A percentile compares a stretch with the other conserved stretches of the same genome.
phyloP scores from a whole-genome alignment of 495 filamentous ascomycete species.

The Penicillium maclennaniae region DNA sequence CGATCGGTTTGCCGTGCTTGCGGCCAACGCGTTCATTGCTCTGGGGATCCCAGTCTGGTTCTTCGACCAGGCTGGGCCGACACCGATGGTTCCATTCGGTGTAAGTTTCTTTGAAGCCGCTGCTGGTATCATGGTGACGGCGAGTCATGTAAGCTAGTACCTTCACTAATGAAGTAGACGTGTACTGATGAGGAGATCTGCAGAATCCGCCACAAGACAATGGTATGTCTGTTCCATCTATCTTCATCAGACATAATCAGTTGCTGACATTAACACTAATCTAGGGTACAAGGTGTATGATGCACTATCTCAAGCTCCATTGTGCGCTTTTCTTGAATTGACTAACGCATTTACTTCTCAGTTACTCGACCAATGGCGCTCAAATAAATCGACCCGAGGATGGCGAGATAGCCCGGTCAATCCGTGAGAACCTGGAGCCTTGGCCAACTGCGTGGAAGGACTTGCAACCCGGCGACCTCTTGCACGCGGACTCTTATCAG shows the following conservation, averaged over 20 bases:
- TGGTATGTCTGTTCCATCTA: slow-evolving; percentile 26
- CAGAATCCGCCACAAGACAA: slow-evolving; percentile 68
- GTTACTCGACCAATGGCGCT: slow-evolving; percentile 64
- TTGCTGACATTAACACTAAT: slow-evolving; percentile 11
- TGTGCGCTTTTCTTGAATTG: not conserved
- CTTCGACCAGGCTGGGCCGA: slow-evolving; percentile 54
- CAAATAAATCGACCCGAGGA: slow-evolving; percentile 69
- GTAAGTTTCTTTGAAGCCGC: slow-evolving; percentile 53
- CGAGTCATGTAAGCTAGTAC: slow-evolving; percentile 50
- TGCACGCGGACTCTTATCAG: slow-evolving; percentile 41
- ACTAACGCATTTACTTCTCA: slow-evolving; percentile 7
- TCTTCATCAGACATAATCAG: not conserved
- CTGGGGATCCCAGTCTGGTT: slow-evolving; percentile 60
- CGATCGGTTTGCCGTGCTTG: slow-evolving; percentile 58
- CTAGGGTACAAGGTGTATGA: slow-evolving; percentile 63
- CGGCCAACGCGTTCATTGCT: slow-evolving; percentile 60
- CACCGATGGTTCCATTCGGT: slow-evolving; percentile 67
- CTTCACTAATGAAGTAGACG: not conserved
- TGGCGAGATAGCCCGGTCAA: slow-evolving; percentile 55
- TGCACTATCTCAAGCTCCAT: slow-evolving; percentile 5
- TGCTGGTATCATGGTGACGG: slow-evolving; percentile 71
- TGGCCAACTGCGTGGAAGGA: slow-evolving; percentile 49
- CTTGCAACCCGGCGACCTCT: slow-evolving; percentile 35
- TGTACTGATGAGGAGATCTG: slow-evolving; percentile 11
- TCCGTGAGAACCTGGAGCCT: slow-evolving; percentile 55